A percentile compares a stretch with the other conserved stretches of the same genome.
Evolutionary conservation across 345 rosid species (phyloP).

Genomic region (Acer campestre): DNA sequence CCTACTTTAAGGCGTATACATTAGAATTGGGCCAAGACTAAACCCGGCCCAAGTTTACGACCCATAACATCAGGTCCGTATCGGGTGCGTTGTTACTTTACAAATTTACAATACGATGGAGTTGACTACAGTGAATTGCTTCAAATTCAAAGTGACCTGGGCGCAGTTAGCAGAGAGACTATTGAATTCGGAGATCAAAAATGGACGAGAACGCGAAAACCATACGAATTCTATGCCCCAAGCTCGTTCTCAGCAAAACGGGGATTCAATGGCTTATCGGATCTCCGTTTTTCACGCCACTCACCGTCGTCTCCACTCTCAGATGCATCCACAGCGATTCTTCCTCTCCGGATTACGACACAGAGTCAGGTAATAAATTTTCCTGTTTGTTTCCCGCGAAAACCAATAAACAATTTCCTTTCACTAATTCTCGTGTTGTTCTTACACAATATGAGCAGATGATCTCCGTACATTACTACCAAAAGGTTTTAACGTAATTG

Average conservation of each 20-base stretch:
- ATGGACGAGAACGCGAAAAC: slow-evolving; percentile 43
- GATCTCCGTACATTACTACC: slow-evolving; percentile 62
- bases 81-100: not conserved
- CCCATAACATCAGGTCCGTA: not conserved
- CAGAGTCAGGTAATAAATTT: slow-evolving; percentile 64
- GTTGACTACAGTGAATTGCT: not conserved
- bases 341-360: slow-evolving; percentile 52
- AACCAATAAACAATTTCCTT: not conserved
- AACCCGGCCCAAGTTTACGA: not conserved
- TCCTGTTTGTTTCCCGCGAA: slow-evolving; percentile 2
- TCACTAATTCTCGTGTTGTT: not conserved
- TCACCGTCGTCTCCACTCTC: slow-evolving; percentile 76
- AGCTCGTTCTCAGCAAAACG: slow-evolving; percentile 43
- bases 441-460: slow-evolving; percentile 44
- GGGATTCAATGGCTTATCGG: slow-evolving; percentile 91
- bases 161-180: not conserved
- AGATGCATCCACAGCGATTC: slow-evolving; percentile 55
- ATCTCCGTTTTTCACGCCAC: slow-evolving; percentile 71
- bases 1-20: not conserved
- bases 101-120: not conserved
- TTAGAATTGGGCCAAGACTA: not conserved
- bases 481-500: slow-evolving; percentile 77
- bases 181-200: not conserved
- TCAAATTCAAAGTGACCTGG: not conserved
- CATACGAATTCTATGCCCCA: slow-evolving; percentile 57